These are phyloP conservation scores for Verticillium longisporum DNA, from an alignment of 2,329 filamentous ascomycete genomes.

Conservation along the genomic window DNA sequence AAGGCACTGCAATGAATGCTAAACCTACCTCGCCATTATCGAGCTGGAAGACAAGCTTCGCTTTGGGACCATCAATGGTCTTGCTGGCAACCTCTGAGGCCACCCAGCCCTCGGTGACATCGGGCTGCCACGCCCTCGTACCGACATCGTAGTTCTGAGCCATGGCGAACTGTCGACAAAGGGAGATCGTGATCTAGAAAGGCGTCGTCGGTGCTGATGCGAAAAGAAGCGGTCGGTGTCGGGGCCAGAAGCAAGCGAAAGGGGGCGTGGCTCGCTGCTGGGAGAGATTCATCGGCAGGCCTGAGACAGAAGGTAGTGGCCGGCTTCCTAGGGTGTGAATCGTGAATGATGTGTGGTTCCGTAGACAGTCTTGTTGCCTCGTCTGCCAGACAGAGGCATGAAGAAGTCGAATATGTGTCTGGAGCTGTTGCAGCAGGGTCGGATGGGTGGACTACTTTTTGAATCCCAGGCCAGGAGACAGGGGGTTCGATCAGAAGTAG, in stretches of 20 bases:
- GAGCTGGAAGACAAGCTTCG: conserved; percentile 78
- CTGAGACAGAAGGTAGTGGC: neutral
- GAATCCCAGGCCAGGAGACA: neutral
- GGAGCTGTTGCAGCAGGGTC: neutral
- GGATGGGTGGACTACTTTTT: neutral
- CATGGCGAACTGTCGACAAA: conserved; percentile 44
- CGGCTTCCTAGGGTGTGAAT: neutral
- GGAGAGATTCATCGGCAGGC: conserved; percentile 10
- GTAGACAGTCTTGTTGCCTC: neutral
- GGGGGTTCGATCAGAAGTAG: neutral
- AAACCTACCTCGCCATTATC: conserved; percentile 80
- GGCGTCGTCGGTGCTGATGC: conserved; percentile 8
- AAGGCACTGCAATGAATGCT: neutral
- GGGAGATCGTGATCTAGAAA: conserved; percentile 3
- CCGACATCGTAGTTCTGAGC: conserved; percentile 93
- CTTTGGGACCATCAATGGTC: conserved; percentile 75
- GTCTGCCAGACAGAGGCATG: neutral
- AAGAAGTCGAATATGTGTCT: neutral
- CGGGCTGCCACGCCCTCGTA: conserved; percentile 97
- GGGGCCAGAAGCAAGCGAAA: conserved; percentile 5
- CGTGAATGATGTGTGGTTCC: neutral
- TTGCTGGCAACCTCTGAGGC: conserved; percentile 91
- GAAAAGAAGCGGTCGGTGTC: conserved; percentile 4
- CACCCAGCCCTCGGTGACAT: conserved; percentile 93
- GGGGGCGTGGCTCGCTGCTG: conserved; percentile 8